Conservation (phyloP, 2,329 filamentous ascomycete species). For the Neofusicoccum ribis region DNA sequence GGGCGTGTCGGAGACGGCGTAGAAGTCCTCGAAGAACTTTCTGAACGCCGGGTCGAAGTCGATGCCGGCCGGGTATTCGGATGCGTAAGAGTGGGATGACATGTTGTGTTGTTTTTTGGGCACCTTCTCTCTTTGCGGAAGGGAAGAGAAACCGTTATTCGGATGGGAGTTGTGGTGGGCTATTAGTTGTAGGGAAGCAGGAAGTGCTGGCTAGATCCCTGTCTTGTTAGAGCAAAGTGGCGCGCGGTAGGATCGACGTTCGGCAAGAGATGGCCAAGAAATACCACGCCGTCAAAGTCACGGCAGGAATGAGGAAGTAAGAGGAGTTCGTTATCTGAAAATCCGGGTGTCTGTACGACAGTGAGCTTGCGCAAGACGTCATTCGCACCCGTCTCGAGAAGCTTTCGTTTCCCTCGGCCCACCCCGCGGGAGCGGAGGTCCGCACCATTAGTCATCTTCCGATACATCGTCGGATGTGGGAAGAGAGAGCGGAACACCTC, state of each 20-base stretch:
- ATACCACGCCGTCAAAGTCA: no score
- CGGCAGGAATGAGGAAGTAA: no score
- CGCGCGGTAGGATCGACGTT: no score
- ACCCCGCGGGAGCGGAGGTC: constrained; percentile 7
- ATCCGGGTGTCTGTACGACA: no score
- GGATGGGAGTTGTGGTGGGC: no score
- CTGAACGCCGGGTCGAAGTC: constrained; percentile 44
- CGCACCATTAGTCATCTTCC: constrained; percentile 16
- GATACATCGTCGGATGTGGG: constrained; percentile 12
- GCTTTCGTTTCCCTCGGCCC: neutral
- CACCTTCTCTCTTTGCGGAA: neutral
- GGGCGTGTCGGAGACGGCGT: constrained; percentile 48
- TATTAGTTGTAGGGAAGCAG: no score
- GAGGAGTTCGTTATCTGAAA: no score
- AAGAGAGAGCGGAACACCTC: neutral
- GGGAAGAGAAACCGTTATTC: no score
- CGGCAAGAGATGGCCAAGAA: no score
- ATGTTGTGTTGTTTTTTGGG: neutral
- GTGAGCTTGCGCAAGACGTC: neutral
- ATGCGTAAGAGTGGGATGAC: constrained; percentile 28
- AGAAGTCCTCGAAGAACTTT: constrained; percentile 50
- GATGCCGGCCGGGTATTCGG: constrained; percentile 33
- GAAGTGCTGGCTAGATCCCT: no score
- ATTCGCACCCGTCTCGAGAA: neutral
- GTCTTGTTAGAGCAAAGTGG: no score